These are phyloP conservation scores for Arachis monticola DNA, from an alignment of 331 rosid species.

Conservation along the genomic window DNA sequence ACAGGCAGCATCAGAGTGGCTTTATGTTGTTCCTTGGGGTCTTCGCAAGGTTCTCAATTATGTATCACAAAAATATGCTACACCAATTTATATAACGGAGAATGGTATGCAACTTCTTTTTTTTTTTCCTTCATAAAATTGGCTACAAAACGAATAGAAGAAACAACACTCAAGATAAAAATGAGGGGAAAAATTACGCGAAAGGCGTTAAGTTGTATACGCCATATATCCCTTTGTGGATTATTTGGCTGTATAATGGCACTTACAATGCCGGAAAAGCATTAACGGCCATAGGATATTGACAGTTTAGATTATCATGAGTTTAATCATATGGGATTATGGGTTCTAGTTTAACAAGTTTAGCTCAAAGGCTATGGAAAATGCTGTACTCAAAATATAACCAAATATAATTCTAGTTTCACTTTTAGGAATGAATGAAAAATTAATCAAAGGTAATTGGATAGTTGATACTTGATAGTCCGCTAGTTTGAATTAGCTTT, in stretches of 20 bases:
- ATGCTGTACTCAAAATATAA: too few relatives aligned
- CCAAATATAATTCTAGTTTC: too few relatives aligned
- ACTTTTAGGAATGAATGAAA: too few relatives aligned
- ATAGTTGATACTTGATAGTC: too few relatives aligned
- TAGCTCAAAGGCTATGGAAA: too few relatives aligned
- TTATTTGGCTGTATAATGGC: slow-evolving; percentile 5
- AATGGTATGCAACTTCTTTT: slow-evolving; percentile 61
- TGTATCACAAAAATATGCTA: slow-evolving; percentile 64
- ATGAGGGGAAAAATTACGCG: not conserved
- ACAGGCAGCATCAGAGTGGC: slow-evolving; percentile 99
- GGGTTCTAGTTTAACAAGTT: too few relatives aligned
- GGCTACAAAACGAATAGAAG: not conserved
- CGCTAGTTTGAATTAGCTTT: too few relatives aligned
- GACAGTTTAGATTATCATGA: too few relatives aligned
- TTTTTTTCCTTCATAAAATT: slow-evolving; percentile 5
- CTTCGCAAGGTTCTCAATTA: slow-evolving; percentile 72
- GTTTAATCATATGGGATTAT: too few relatives aligned
- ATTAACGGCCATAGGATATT: too few relatives aligned
- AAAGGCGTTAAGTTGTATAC: not conserved
- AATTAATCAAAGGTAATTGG: too few relatives aligned
- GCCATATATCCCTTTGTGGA: slow-evolving; percentile 1
- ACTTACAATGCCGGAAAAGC: not conserved
- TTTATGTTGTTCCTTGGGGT: slow-evolving; percentile 98
- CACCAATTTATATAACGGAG: slow-evolving; percentile 75
- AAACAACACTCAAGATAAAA: not conserved